Evolutionary conservation across 306 rosid genomes (phyloP).

Genomic region (Lupinus albus): DNA sequence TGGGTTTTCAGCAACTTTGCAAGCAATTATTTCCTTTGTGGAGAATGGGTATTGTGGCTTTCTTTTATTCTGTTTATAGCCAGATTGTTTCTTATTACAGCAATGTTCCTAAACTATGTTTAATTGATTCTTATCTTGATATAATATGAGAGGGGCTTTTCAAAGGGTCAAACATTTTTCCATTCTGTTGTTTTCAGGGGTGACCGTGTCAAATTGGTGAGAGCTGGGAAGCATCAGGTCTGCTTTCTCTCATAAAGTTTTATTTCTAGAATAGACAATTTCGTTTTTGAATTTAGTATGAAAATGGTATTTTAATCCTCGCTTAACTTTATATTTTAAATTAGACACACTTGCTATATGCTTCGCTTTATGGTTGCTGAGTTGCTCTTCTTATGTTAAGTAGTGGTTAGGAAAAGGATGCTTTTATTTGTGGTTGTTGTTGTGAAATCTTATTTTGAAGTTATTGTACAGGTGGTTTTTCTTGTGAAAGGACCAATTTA

Average conservation of each 20-base stretch:
- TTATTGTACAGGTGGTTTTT: conserved; percentile 72
- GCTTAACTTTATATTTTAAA: conserved; percentile 24
- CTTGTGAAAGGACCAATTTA: conserved; percentile 96
- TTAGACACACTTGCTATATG: conserved; percentile 13
- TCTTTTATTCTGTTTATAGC: conserved; percentile 37
- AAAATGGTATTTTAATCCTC: too few relatives aligned
- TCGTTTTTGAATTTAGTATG: not conserved
- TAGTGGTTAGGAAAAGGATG: conserved; percentile 2
- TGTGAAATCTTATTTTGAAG: conserved; percentile 28
- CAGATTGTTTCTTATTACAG: not conserved
- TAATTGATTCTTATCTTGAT: conserved; percentile 21
- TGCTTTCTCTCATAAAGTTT: conserved; percentile 36
- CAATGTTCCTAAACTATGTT: not conserved
- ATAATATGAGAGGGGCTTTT: conserved; percentile 30
- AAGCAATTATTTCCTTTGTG: conserved; percentile 93
- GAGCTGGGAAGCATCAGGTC: conserved; percentile 97
- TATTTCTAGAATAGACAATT: conserved; percentile 1
- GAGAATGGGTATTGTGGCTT: conserved; percentile 73
- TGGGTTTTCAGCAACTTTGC: conserved; percentile 96
- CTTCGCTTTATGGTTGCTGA: conserved; percentile 28
- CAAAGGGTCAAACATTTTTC: conserved; percentile 32
- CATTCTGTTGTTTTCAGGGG: conserved; percentile 54
- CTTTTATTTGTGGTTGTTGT: not conserved
- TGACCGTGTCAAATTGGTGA: conserved; percentile 77
- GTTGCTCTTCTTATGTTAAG: conserved; percentile 33